phyloP scores from a whole-genome alignment of 2,329 filamentous ascomycete genomes.

The Talaromyces albobiverticillius region DNA sequence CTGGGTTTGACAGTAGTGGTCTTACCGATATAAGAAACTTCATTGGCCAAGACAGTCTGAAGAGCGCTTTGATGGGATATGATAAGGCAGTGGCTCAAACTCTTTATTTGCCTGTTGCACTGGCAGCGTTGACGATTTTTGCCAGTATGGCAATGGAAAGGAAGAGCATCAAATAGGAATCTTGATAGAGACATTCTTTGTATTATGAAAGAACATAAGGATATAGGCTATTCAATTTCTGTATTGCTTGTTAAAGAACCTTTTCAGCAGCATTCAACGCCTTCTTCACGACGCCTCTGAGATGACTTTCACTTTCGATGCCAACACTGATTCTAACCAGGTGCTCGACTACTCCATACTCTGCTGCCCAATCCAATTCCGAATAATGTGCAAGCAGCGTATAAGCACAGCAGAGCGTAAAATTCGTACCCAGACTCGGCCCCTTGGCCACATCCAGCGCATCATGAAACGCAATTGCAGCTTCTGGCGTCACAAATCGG shows the following conservation, averaged over 20 bases:
- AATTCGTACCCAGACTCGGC: constrained; percentile 28
- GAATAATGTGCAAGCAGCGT: constrained; percentile 22
- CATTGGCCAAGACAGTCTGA: background rate
- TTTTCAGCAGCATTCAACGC: constrained; percentile 1
- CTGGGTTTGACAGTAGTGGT: background rate
- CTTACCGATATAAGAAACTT: background rate
- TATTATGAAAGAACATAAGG: too few relatives aligned
- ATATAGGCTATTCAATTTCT: too few relatives aligned
- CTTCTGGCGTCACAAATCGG: constrained; percentile 18
- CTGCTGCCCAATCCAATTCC: constrained; percentile 28
- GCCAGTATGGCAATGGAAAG: background rate
- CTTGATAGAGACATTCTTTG: background rate
- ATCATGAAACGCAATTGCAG: constrained; percentile 29
- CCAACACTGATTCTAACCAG: constrained; percentile 23
- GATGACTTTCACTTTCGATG: constrained; percentile 10
- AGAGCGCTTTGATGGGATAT: background rate
- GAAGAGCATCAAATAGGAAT: background rate
- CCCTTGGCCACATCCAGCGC: constrained; percentile 30
- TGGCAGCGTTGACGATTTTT: background rate
- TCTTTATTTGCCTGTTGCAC: background rate
- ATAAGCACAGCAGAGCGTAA: constrained; percentile 25
- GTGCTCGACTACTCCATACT: constrained; percentile 25
- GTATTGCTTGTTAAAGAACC: background rate
- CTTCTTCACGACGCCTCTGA: background rate
- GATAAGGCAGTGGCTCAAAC: background rate